Conservation (phyloP, 2,329 filamentous ascomycete species). For the Pseudogymnoascus sp. region DNA sequence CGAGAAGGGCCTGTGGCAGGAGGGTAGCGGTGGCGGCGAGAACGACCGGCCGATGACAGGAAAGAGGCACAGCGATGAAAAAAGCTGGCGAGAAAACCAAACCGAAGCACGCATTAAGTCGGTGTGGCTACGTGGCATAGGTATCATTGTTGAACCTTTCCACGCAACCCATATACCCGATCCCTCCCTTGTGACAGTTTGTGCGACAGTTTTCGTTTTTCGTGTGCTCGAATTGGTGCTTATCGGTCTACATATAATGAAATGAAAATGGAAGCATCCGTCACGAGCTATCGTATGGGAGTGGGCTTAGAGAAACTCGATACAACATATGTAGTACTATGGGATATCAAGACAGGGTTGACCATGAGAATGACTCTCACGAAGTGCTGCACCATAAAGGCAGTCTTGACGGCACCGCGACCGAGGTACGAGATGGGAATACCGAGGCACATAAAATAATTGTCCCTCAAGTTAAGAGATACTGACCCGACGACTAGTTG, state of each 20-base stretch:
- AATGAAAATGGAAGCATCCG: background rate
- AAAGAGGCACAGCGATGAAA: background rate
- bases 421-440: background rate
- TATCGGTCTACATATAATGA: background rate
- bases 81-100: background rate
- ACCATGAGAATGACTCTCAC: background rate
- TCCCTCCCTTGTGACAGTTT: too few species aligned
- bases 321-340: background rate
- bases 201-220: background rate
- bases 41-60: background rate
- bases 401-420: background rate
- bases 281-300: background rate
- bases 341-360: too few species aligned
- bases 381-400: background rate
- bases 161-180: background rate
- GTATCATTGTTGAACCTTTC: background rate
- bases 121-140: background rate
- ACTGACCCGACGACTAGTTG: background rate
- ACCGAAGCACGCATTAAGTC: too few species aligned
- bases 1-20: background rate
- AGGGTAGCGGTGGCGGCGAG: background rate
- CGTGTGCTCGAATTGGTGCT: background rate
- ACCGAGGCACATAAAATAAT: background rate
- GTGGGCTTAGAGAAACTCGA: background rate
- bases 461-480: background rate